phyloP scores from a whole-genome alignment of 805 yeast species.

The Candida schatavii region DNA sequence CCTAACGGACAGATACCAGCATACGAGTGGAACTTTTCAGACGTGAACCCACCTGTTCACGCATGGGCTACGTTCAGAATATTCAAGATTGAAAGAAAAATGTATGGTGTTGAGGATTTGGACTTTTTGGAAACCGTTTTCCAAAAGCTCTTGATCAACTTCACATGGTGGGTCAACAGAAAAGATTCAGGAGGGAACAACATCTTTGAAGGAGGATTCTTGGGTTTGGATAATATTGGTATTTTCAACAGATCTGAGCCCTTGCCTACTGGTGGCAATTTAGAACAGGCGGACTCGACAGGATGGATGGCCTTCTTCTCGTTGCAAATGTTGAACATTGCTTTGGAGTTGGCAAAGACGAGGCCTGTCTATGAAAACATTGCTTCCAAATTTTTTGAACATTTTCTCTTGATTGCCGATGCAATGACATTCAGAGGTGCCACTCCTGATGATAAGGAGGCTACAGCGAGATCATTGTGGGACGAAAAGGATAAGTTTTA shows the following conservation, averaged over 20 bases:
- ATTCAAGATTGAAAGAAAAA: slow-evolving; percentile 80
- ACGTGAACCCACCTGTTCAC: slow-evolving; percentile 96
- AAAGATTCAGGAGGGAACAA: slow-evolving; percentile 85
- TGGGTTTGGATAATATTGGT: slow-evolving; percentile 91
- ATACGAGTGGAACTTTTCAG: slow-evolving; percentile 93
- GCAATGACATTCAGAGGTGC: slow-evolving; percentile 76
- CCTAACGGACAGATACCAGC: slow-evolving; percentile 98
- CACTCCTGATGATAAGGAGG: slow-evolving; percentile 34
- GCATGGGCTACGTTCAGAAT: slow-evolving; percentile 93
- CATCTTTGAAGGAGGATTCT: slow-evolving; percentile 90
- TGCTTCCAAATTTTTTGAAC: slow-evolving; percentile 93
- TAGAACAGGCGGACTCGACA: slow-evolving; percentile 93
- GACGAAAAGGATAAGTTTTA: slow-evolving; percentile 85
- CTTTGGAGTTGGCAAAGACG: slow-evolving; percentile 82
- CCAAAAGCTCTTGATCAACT: slow-evolving; percentile 83
- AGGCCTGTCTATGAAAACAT: slow-evolving; percentile 87
- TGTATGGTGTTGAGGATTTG: slow-evolving; percentile 78
- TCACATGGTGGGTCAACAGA: slow-evolving; percentile 97
- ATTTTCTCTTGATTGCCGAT: slow-evolving; percentile 85
- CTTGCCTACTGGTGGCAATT: slow-evolving; percentile 83
- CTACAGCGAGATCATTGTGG: slow-evolving; percentile 71
- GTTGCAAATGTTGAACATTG: slow-evolving; percentile 87
- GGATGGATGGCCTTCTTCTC: slow-evolving; percentile 98
- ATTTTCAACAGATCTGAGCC: slow-evolving; percentile 91
- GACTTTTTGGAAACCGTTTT: slow-evolving; percentile 87